Evolutionary conservation across 2,329 filamentous ascomycete genomes (phyloP).

Genomic region (Calonectria leucothoes): DNA sequence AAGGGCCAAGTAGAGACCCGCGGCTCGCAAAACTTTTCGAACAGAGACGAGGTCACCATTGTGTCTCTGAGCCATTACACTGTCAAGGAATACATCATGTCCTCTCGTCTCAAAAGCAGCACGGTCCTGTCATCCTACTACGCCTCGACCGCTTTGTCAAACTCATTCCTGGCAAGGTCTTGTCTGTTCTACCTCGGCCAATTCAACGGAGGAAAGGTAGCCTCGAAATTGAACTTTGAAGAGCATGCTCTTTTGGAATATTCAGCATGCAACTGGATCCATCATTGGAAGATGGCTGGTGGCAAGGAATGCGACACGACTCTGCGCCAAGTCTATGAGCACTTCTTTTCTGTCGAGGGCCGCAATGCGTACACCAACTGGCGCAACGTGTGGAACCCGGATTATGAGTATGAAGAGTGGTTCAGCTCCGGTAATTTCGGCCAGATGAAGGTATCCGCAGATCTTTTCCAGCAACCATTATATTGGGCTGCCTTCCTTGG

Average conservation of each 20-base stretch:
- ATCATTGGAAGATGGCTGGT: not conserved
- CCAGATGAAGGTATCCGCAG: not conserved
- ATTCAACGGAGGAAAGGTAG: not conserved
- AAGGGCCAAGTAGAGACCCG: not conserved
- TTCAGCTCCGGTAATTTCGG: not conserved
- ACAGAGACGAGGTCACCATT: not conserved
- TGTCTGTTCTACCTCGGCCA: not conserved
- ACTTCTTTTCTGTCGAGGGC: not conserved
- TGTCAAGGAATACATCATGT: conserved; percentile 6
- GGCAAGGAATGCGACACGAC: not conserved
- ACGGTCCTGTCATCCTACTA: not conserved
- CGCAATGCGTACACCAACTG: not conserved
- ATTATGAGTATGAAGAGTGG: not conserved
- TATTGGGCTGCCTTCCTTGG: conserved; percentile 1
- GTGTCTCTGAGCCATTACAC: conserved; percentile 2
- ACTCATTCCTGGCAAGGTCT: not conserved
- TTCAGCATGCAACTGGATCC: not conserved
- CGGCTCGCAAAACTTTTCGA: not conserved
- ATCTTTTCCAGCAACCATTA: not conserved
- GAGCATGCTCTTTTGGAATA: not conserved
- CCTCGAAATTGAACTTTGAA: not conserved
- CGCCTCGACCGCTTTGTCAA: not conserved
- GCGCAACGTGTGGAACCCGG: not conserved
- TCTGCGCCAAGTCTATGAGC: not conserved
- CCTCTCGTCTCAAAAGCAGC: not conserved